Percentiles rank a stretch among this genome's conserved stretches.
Evolutionary conservation across 768 basidiomycete genomes (phyloP).

Genomic region (Hypsizygus marmoreus): DNA sequence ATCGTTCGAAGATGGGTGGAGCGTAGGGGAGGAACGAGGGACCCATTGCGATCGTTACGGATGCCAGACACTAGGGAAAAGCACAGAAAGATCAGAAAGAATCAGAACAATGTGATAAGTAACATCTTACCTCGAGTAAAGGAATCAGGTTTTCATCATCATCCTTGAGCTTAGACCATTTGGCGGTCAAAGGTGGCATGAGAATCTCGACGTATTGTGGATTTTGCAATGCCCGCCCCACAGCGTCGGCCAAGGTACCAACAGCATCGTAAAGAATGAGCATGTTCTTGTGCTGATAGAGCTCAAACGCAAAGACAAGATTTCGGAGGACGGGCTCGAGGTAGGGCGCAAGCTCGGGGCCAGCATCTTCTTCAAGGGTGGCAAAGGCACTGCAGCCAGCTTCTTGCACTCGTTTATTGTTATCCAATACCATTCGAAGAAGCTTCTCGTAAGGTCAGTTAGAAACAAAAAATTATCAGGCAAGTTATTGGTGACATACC

Average conservation of each 20-base stretch:
- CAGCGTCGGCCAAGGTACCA: constrained; percentile 96
- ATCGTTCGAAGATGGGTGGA: constrained; percentile 89
- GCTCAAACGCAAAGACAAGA: constrained; percentile 93
- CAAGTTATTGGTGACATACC: constrained; percentile 42
- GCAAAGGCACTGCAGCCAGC: constrained; percentile 99
- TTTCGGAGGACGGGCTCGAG: constrained; percentile 94
- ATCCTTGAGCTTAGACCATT: constrained; percentile 90
- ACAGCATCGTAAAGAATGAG: constrained; percentile 99
- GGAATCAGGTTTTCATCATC: constrained; percentile 94
- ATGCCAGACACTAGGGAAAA: constrained; percentile 81
- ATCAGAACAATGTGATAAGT: background rate
- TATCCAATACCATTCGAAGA: constrained; percentile 94
- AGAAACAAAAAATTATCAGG: constrained; percentile 5
- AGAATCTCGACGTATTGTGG: constrained; percentile 88
- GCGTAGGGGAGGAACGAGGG: constrained; percentile 87
- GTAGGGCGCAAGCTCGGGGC: constrained; percentile 84
- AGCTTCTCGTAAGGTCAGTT: constrained; percentile 55
- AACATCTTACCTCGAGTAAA: constrained; percentile 79
- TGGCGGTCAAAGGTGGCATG: constrained; percentile 90
- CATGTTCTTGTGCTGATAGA: constrained; percentile 99
- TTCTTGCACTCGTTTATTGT: constrained; percentile 99
- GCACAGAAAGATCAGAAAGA: background rate
- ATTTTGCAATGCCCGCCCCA: constrained; percentile 85
- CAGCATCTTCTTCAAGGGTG: constrained; percentile 97
- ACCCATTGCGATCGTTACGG: constrained; percentile 96